These are phyloP conservation scores for Clonostachys chloroleuca DNA, from an alignment of 2,329 filamentous ascomycete species.

Conservation along the genomic window DNA sequence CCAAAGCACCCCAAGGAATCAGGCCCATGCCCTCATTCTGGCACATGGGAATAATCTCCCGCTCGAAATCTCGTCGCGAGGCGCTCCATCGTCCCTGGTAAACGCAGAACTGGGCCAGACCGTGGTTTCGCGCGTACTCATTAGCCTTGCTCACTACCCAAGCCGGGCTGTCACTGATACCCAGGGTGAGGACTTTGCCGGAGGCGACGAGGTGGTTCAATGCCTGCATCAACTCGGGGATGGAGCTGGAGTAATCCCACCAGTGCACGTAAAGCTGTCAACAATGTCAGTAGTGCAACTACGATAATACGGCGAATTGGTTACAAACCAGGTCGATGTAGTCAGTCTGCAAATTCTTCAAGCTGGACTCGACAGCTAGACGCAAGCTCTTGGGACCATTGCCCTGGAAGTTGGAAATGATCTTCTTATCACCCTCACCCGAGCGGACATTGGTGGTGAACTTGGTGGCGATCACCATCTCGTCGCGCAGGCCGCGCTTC, in stretches of 20 bases:
- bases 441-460: slow-evolving; percentile 54
- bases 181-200: slow-evolving; percentile 63
- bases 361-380: slow-evolving; percentile 47
- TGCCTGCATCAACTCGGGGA: slow-evolving; percentile 65
- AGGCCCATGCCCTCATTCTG: slow-evolving; percentile 41
- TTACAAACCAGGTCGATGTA: slow-evolving; percentile 61
- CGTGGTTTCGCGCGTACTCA: slow-evolving; percentile 65
- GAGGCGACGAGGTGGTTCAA: slow-evolving; percentile 54
- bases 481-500: slow-evolving; percentile 55
- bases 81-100: slow-evolving; percentile 38
- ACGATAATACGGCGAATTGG: neutral
- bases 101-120: slow-evolving; percentile 60
- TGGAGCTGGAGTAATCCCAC: slow-evolving; percentile 66
- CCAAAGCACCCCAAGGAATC: slow-evolving; percentile 54
- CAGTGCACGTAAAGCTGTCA: slow-evolving; percentile 54
- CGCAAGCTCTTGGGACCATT: slow-evolving; percentile 60
- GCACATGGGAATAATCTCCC: slow-evolving; percentile 39
- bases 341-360: slow-evolving; percentile 58
- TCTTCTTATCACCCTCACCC: slow-evolving; percentile 29
- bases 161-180: slow-evolving; percentile 64
- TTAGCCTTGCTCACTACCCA: slow-evolving; percentile 67
- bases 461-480: slow-evolving; percentile 69
- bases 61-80: slow-evolving; percentile 29
- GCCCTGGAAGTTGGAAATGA: slow-evolving; percentile 49
- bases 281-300: neutral